Evolutionary conservation across 129 eudicot genomes (phyloP).

Genomic region (Helianthus tuberosus): DNA sequence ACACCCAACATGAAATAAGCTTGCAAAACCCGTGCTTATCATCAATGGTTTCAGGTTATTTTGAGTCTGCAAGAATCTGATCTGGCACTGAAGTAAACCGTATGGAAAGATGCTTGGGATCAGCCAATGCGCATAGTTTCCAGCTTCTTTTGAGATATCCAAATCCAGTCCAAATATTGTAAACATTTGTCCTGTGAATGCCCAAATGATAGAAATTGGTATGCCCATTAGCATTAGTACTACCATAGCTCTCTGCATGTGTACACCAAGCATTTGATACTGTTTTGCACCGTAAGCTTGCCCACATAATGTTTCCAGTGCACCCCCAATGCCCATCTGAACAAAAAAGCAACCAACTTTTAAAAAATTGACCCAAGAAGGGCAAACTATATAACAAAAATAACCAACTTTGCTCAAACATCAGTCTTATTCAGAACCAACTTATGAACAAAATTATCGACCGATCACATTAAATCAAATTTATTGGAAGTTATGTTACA

Average conservation of each 20-base stretch:
- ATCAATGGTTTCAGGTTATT: conserved; percentile 45
- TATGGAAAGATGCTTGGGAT: conserved; percentile 51
- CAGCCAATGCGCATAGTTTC: conserved; percentile 38
- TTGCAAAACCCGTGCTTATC: conserved; percentile 39
- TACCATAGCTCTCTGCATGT: conserved; percentile 47
- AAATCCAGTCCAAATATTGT: conserved; percentile 37
- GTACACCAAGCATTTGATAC: conserved; percentile 46
- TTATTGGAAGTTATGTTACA: neutral
- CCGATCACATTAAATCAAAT: neutral
- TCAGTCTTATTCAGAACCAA: neutral
- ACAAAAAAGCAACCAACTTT: conserved; percentile 20
- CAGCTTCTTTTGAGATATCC: conserved; percentile 43
- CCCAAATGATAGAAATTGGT: conserved; percentile 47
- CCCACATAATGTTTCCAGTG: conserved; percentile 58
- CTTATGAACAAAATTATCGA: neutral
- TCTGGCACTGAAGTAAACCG: conserved; percentile 47
- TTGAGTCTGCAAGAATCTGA: conserved; percentile 51
- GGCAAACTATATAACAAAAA: neutral
- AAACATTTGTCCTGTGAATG: conserved; percentile 29
- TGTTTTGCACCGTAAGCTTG: conserved; percentile 53
- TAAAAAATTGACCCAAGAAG: neutral
- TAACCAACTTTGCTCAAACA: neutral
- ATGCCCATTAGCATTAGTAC: conserved; percentile 38
- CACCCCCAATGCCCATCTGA: conserved; percentile 56
- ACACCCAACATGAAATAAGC: conserved; percentile 36